Percentiles rank a stretch among this genome's conserved stretches.
Evolutionary conservation across 2,329 filamentous ascomycete genomes (phyloP).

Genomic region (Purpureocillium lavendulum): DNA sequence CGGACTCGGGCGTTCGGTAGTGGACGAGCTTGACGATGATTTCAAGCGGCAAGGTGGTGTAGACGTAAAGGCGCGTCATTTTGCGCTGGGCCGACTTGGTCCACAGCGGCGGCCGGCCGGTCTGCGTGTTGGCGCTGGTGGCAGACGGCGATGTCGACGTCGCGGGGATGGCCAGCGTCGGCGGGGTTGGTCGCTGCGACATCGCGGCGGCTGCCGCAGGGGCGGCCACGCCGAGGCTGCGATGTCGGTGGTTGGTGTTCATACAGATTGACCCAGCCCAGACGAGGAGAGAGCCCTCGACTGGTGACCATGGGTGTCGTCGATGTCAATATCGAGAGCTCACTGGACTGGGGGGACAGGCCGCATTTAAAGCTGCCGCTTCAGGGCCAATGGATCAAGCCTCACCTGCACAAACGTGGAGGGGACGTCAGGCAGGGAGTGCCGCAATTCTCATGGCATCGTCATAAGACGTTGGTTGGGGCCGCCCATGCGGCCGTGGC

Average conservation of each 20-base stretch:
- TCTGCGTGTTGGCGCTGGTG: constrained; percentile 7
- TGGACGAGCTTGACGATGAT: constrained; percentile 42
- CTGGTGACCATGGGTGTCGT: background rate
- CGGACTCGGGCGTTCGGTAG: constrained; percentile 28
- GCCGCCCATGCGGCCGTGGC: no score
- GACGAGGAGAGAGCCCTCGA: background rate
- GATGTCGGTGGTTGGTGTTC: no score
- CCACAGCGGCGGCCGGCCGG: constrained; percentile 49
- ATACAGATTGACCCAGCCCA: background rate
- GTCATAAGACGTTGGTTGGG: no score
- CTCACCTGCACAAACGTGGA: background rate
- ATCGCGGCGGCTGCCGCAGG: background rate
- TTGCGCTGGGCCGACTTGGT: constrained; percentile 42
- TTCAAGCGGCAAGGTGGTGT: constrained; percentile 42
- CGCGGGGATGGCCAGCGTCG: constrained; percentile 3
- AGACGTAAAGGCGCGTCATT: constrained; percentile 47
- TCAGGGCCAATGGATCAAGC: background rate
- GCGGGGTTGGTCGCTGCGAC: background rate
- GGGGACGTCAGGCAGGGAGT: no score
- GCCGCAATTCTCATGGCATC: no score
- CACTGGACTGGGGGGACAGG: background rate
- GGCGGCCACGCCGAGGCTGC: background rate
- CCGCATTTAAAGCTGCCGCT: background rate
- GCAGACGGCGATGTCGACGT: constrained; percentile 3
- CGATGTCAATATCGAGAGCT: no score